Evolutionary conservation across 768 basidiomycete species (phyloP).

Genomic region (Agrocybe chaxingu): DNA sequence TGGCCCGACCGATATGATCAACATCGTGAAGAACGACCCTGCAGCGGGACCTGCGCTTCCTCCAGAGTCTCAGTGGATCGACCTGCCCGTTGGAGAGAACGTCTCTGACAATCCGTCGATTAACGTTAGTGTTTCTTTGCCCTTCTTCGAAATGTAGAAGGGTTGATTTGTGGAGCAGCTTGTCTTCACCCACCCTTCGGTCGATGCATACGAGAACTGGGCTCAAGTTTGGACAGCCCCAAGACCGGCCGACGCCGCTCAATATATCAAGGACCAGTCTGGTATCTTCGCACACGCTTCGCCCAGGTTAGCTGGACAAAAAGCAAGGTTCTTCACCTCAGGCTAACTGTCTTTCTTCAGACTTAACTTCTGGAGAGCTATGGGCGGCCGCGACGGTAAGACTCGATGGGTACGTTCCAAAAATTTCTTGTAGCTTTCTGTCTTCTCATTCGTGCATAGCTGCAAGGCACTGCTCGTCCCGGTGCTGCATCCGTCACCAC

Average conservation of each 20-base stretch:
- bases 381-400: slow-evolving; percentile 39
- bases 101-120: slow-evolving; percentile 64
- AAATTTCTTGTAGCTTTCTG: neutral
- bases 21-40: slow-evolving; percentile 44
- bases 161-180: slow-evolving; percentile 27
- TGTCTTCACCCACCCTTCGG: slow-evolving; percentile 60
- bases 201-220: slow-evolving; percentile 70
- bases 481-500: slow-evolving; percentile 53
- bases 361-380: slow-evolving; percentile 62
- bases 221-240: slow-evolving; percentile 52
- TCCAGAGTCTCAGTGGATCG: slow-evolving; percentile 46
- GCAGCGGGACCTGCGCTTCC: slow-evolving; percentile 45
- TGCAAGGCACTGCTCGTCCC: slow-evolving; percentile 63
- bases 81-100: slow-evolving; percentile 57
- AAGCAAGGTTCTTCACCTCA: neutral
- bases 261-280: slow-evolving; percentile 48
- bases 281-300: slow-evolving; percentile 58
- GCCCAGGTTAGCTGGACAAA: slow-evolving; percentile 23
- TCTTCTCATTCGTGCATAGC: slow-evolving; percentile 21
- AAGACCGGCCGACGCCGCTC: slow-evolving; percentile 50
- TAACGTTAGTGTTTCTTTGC: slow-evolving; percentile 28
- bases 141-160: neutral
- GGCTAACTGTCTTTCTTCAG: slow-evolving; percentile 22
- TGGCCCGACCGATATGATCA: slow-evolving; percentile 57
- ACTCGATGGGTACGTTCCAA: slow-evolving; percentile 43